A percentile compares a stretch with the other conserved stretches of the same genome.
Conservation (phyloP, 106 monocot genomes). For the Gastrodia elata region DNA sequence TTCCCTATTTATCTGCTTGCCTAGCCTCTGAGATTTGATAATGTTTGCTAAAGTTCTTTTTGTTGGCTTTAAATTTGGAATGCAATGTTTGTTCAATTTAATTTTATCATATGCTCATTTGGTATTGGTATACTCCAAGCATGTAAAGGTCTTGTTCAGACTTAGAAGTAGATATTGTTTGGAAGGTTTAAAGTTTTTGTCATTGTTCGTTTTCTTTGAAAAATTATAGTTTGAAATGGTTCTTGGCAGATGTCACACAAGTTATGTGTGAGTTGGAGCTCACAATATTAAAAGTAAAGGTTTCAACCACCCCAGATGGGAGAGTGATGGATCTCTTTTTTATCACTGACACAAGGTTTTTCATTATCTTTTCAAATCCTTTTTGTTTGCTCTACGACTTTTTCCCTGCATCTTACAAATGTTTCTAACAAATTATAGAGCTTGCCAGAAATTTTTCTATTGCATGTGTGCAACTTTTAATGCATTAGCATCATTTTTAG, state of each 20-base stretch:
- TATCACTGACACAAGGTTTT: constrained; percentile 61
- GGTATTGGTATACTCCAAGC: background rate
- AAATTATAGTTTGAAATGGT: background rate
- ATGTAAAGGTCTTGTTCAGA: background rate
- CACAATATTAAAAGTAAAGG: constrained; percentile 61
- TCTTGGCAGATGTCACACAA: constrained; percentile 52
- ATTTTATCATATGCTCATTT: background rate
- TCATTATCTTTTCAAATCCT: background rate
- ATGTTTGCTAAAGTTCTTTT: background rate
- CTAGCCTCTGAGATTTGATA: background rate
- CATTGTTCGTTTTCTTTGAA: background rate
- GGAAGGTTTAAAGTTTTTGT: background rate
- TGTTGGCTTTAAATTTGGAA: background rate
- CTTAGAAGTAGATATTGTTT: background rate
- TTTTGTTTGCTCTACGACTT: background rate
- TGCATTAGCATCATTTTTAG: too few species aligned
- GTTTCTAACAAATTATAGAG: background rate
- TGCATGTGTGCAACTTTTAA: background rate
- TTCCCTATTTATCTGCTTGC: background rate
- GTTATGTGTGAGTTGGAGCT: constrained; percentile 71
- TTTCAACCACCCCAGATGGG: constrained; percentile 71
- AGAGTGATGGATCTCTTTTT: constrained; percentile 76
- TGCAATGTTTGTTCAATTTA: background rate
- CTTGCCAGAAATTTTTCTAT: background rate
- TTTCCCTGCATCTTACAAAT: background rate